Conservation (phyloP, 176 grass and related monocot species). For the Rhynchospora tenuis region DNA sequence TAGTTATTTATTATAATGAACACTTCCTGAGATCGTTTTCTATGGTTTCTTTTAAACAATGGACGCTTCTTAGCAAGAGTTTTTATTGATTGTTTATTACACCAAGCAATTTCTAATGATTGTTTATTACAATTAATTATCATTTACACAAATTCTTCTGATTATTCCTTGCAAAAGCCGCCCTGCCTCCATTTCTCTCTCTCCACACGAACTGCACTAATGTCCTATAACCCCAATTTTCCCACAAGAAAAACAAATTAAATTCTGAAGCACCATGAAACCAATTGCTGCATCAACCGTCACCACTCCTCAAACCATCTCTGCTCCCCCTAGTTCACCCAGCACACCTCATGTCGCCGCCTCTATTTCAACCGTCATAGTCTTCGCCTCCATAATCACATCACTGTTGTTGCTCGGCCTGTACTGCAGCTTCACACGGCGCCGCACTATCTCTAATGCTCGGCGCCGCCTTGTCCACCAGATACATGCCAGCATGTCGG, state of each 20-base stretch:
- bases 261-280: constrained; percentile 3
- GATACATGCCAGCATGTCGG: constrained; percentile 17
- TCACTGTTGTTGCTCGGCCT: constrained; percentile 61
- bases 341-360: constrained; percentile 24
- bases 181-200: neutral
- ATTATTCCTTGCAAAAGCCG: constrained; percentile 1
- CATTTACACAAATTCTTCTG: no score
- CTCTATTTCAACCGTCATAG: constrained; percentile 34
- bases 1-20: neutral
- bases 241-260: no score
- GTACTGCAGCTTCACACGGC: constrained; percentile 53
- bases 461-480: constrained; percentile 37
- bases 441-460: constrained; percentile 24
- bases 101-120: neutral
- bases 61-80: neutral
- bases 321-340: neutral
- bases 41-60: neutral
- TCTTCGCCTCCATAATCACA: constrained; percentile 47
- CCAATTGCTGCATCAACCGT: neutral
- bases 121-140: neutral
- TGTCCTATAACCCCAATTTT: no score
- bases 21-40: neutral
- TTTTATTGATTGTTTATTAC: neutral
- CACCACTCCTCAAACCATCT: neutral
- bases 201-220: neutral